Percentiles rank a stretch among this genome's conserved stretches.
These are phyloP conservation scores for Suillus bovinus DNA, from an alignment of 768 basidiomycete genomes.

Conservation along the genomic window DNA sequence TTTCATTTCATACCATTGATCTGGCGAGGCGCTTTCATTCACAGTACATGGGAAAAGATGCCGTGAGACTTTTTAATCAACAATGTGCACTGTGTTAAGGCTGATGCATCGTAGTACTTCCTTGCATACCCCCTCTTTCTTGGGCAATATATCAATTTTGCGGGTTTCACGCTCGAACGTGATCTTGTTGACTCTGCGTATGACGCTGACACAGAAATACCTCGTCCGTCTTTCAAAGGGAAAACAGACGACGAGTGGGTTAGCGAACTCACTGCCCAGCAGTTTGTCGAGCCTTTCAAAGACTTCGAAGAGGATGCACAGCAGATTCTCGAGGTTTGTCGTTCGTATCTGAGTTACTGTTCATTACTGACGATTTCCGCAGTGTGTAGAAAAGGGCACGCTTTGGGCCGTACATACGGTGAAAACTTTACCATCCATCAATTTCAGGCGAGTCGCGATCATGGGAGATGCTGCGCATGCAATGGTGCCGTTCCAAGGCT, in stretches of 20 bases:
- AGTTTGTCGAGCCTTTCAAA: slow-evolving; percentile 45
- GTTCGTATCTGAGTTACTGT: not conserved
- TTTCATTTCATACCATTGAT: slow-evolving; percentile 4
- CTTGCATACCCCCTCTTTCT: slow-evolving; percentile 62
- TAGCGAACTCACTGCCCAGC: slow-evolving; percentile 42
- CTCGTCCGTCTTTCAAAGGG: slow-evolving; percentile 21
- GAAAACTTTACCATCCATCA: slow-evolving; percentile 49
- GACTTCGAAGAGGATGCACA: slow-evolving; percentile 64
- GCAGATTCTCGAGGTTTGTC: slow-evolving; percentile 51
- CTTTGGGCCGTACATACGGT: slow-evolving; percentile 68
- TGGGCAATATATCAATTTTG: slow-evolving; percentile 62
- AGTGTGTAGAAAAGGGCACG: slow-evolving; percentile 55
- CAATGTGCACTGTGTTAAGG: not conserved
- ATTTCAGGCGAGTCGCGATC: slow-evolving; percentile 50
- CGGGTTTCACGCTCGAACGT: slow-evolving; percentile 51
- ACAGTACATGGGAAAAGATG: slow-evolving; percentile 59
- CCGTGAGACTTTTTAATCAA: slow-evolving; percentile 31
- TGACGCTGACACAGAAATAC: slow-evolving; percentile 11
- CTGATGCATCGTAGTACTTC: slow-evolving; percentile 44
- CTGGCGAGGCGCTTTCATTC: not conserved
- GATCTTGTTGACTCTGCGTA: slow-evolving; percentile 54
- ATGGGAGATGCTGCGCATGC: slow-evolving; percentile 45
- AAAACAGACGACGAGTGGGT: slow-evolving; percentile 49
- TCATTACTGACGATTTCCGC: slow-evolving; percentile 6
- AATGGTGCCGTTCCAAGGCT: slow-evolving; percentile 44